These are phyloP conservation scores for Pseudoturritis turrita DNA, from an alignment of 345 rosid species.

Conservation along the genomic window DNA sequence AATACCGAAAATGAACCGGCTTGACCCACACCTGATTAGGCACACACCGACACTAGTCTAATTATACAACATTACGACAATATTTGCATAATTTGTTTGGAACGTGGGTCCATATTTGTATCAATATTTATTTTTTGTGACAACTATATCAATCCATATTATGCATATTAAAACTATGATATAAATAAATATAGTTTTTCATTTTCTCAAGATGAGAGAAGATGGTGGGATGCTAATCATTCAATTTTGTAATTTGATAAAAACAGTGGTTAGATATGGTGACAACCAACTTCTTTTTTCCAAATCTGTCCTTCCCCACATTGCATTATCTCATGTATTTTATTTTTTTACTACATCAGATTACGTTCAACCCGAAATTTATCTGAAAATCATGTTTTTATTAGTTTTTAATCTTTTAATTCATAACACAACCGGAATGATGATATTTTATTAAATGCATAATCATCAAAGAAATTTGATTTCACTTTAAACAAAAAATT, in stretches of 20 bases:
- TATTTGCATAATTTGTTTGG: neutral
- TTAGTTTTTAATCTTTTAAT: neutral
- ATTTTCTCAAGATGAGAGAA: neutral
- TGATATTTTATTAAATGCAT: neutral
- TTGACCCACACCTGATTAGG: neutral
- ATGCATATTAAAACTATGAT: neutral
- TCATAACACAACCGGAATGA: neutral
- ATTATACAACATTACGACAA: neutral
- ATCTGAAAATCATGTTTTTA: neutral
- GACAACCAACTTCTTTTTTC: constrained; percentile 6
- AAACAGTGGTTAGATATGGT: constrained; percentile 5
- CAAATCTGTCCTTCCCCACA: neutral
- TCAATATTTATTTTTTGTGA: neutral
- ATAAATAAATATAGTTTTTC: neutral
- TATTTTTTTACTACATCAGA: neutral
- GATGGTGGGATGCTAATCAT: constrained; percentile 17
- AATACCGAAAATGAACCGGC: neutral
- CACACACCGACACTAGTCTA: constrained; percentile 13
- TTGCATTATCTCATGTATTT: neutral
- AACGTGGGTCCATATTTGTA: constrained; percentile 22
- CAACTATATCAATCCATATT: constrained; percentile 19
- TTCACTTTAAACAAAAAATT: neutral
- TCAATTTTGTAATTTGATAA: constrained; percentile 12
- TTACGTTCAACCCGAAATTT: neutral
- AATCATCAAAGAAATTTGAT: neutral